Base-by-base conservation (phyloP, 495 filamentous ascomycete genomes). In the Thozetella sp. region DNA sequence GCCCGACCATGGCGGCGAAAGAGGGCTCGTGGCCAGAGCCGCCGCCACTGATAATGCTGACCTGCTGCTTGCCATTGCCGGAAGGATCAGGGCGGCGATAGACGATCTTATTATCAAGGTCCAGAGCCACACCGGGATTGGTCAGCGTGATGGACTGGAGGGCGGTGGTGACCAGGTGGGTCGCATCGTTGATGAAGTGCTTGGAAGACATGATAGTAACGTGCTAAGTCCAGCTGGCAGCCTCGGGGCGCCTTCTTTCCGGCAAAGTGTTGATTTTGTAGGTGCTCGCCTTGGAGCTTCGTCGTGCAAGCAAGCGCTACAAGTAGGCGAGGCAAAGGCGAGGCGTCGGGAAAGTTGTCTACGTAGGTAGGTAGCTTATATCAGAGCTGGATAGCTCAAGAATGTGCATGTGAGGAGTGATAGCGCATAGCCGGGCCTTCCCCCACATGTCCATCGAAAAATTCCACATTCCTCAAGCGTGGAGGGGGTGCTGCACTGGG, bases 21-120 rank as follows among this genome's bases (percentile, higher is more conserved):
- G 89, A 89, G 26, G 95, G 95, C 69, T 99, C 95, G 66, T 99
- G 95, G 63, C 95, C 95, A 22, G 88, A 90, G 26, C 95, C 95
- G 57, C 95, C 95, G 63, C 95, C 95, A 19, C 90, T 93, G 59
- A 99, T 81, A 67, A 98, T 80, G 30, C 90, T 89, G 52, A 97
- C 93, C 55, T 88, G 87, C 53, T 68, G 63, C 22, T 27, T 3
- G 23, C 12, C 19, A 22, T 56, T 3, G 60, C 68, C 60, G 6
- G 69, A 61, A 1, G 70, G 55, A 6, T 51, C 67, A 26, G 89
- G 90, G 58, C 91, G 88, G 45, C 82, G 86, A 76, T 96, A 96
- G 63, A 97, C 73, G 65, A 94, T 90, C 71, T 97, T 99, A 77
- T 97, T 92, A 37, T 83, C 76, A 50, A 70, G 67, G 71, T 99